Conservation (phyloP, 805 yeast genomes). For the Lipomyces yamanashiensis region DNA sequence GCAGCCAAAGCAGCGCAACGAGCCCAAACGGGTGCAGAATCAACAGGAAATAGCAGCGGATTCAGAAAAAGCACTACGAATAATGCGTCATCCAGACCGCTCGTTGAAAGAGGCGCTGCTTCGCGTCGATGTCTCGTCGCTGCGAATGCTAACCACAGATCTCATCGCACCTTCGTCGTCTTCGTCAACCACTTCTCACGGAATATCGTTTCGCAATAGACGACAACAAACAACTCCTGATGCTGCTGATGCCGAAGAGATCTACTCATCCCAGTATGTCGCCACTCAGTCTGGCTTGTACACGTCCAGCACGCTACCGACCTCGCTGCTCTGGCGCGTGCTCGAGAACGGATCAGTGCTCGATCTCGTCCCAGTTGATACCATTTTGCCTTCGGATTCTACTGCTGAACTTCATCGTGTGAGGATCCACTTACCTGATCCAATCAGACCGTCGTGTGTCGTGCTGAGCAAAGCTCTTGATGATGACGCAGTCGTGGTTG, state of each 20-base stretch:
- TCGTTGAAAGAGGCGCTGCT: conserved; percentile 24
- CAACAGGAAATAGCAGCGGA: background rate
- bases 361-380: conserved; percentile 27
- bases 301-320: conserved; percentile 16
- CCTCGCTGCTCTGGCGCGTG: conserved; percentile 33
- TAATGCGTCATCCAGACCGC: conserved; percentile 20
- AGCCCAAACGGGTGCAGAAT: no score
- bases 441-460: conserved; percentile 27
- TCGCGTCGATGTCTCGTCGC: conserved; percentile 23
- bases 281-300: conserved; percentile 25
- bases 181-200: background rate
- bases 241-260: conserved; percentile 27
- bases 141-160: conserved; percentile 21
- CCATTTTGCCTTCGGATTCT: background rate
- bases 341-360: conserved; percentile 20
- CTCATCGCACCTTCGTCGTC: conserved; percentile 22
- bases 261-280: conserved; percentile 11
- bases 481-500: conserved; percentile 15
- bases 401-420: conserved; percentile 17
- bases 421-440: conserved; percentile 19
- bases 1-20: no score
- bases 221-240: background rate
- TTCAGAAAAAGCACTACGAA: background rate
- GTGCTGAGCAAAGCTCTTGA: conserved; percentile 19
- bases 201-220: background rate